Conservation (phyloP, 2,329 filamentous ascomycete genomes). For the Graphilbum sp. region DNA sequence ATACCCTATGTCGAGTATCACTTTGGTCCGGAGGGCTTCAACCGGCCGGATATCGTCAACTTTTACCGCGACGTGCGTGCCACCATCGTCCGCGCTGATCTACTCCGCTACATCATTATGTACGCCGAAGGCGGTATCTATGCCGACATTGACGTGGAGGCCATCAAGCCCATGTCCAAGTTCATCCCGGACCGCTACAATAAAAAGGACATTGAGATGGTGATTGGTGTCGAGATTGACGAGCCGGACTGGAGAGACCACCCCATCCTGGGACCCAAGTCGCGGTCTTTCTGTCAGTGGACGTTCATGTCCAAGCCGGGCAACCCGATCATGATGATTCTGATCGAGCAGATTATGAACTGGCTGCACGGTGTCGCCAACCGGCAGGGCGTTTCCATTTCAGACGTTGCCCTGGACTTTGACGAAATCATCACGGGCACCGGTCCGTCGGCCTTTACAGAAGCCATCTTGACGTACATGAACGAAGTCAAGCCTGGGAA, state of each 20-base stretch:
- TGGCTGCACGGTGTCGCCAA: constrained; percentile 46
- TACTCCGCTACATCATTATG: constrained; percentile 51
- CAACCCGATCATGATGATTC: constrained; percentile 49
- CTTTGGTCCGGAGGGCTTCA: constrained; percentile 47
- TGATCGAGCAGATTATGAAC: constrained; percentile 51
- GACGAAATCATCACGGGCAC: constrained; percentile 60
- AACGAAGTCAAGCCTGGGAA: constrained; percentile 22
- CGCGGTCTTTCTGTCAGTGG: constrained; percentile 58
- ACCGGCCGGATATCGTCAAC: constrained; percentile 48
- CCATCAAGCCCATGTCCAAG: constrained; percentile 20
- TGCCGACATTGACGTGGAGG: constrained; percentile 27
- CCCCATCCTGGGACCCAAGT: constrained; percentile 50
- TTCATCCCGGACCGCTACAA: constrained; percentile 50
- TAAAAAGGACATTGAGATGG: constrained; percentile 50
- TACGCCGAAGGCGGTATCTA: constrained; percentile 45
- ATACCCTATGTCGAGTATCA: constrained; percentile 50
- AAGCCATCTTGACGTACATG: constrained; percentile 49
- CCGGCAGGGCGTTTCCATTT: constrained; percentile 40
- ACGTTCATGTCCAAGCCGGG: constrained; percentile 55
- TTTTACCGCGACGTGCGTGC: constrained; percentile 43
- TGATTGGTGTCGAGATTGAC: constrained; percentile 56
- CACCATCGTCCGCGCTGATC: constrained; percentile 50
- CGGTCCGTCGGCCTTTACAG: constrained; percentile 53
- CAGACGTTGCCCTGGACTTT: constrained; percentile 49
- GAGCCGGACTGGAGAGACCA: constrained; percentile 48